Percentiles rank a stretch among this genome's conserved stretches.
phyloP scores from a whole-genome alignment of 1,139 yeast species.

The Pichia sp. region DNA sequence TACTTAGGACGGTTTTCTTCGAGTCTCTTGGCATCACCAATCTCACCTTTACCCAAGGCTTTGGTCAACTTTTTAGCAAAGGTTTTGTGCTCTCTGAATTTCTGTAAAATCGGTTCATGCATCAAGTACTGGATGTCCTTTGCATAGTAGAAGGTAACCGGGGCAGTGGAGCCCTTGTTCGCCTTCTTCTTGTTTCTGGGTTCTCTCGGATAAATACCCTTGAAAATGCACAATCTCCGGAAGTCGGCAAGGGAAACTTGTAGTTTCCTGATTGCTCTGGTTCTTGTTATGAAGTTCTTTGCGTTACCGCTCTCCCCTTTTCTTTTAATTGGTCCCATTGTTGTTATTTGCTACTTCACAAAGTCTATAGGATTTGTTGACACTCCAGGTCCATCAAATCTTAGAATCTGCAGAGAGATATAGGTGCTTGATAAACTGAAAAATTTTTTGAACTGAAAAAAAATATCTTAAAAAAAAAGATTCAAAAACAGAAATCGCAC shows the following conservation, averaged over 20 bases:
- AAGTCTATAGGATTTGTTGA: no score
- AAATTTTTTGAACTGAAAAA: slow-evolving; percentile 10
- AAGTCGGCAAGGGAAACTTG: slow-evolving; percentile 97
- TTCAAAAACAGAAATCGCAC: not conserved
- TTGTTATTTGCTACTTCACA: not conserved
- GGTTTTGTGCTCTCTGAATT: slow-evolving; percentile 93
- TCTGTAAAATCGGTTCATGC: slow-evolving; percentile 91
- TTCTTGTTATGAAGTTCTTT: slow-evolving; percentile 86
- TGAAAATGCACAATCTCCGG: slow-evolving; percentile 94
- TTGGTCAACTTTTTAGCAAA: slow-evolving; percentile 86
- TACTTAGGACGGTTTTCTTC: slow-evolving; percentile 80
- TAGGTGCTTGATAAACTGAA: slow-evolving; percentile 3
- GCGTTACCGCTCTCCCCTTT: slow-evolving; percentile 88
- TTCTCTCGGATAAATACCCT: slow-evolving; percentile 94
- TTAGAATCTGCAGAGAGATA: not conserved
- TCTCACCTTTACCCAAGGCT: slow-evolving; percentile 90
- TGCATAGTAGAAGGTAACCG: slow-evolving; percentile 87
- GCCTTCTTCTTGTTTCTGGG: slow-evolving; percentile 96
- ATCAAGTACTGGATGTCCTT: slow-evolving; percentile 91
- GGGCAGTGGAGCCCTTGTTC: slow-evolving; percentile 94
- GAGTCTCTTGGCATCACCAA: slow-evolving; percentile 79
- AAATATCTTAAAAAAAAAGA: not conserved
- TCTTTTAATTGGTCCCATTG: slow-evolving; percentile 57
- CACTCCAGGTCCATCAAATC: no score
- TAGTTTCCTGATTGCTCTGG: slow-evolving; percentile 88